These are phyloP conservation scores for Fusarium euwallaceae DNA, from an alignment of 2,329 filamentous ascomycete species.

Conservation along the genomic window DNA sequence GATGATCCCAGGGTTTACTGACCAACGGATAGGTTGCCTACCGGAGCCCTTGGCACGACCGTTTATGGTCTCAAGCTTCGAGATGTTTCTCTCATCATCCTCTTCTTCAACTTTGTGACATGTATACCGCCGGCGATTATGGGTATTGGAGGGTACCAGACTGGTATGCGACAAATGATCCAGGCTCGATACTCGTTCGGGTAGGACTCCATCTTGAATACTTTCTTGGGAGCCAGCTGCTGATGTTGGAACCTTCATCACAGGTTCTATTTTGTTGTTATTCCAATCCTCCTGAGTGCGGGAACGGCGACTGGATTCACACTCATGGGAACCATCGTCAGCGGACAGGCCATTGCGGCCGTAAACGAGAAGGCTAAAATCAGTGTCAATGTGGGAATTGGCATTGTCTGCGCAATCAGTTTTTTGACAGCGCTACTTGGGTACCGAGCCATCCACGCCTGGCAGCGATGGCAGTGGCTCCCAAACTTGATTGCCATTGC, in stretches of 20 bases:
- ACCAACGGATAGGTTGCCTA: conserved; percentile 61
- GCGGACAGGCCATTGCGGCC: conserved; percentile 65
- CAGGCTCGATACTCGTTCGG: conserved; percentile 73
- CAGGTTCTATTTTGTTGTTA: conserved; percentile 62
- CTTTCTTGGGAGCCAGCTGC: not conserved
- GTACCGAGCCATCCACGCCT: conserved; percentile 66
- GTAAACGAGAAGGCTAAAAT: conserved; percentile 58
- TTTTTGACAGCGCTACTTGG: conserved; percentile 68
- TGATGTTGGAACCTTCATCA: conserved; percentile 25
- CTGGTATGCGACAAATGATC: conserved; percentile 71
- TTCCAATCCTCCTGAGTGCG: conserved; percentile 67
- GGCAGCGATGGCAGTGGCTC: conserved; percentile 70
- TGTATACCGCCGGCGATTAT: conserved; percentile 68
- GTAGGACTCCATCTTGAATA: conserved; percentile 42
- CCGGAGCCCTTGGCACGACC: conserved; percentile 69
- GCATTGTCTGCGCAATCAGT: conserved; percentile 65
- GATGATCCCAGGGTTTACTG: conserved; percentile 1
- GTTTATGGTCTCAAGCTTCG: conserved; percentile 67
- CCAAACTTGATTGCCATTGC: conserved; percentile 65
- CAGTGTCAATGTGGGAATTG: conserved; percentile 67
- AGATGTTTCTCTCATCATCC: conserved; percentile 67
- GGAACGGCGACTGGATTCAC: conserved; percentile 71
- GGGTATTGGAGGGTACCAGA: conserved; percentile 66
- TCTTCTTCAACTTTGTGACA: conserved; percentile 70
- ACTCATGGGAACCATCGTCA: conserved; percentile 68